A percentile compares a stretch with the other conserved stretches of the same genome.
Conservation (phyloP, 331 rosid species). For the Cydonia oblonga region DNA sequence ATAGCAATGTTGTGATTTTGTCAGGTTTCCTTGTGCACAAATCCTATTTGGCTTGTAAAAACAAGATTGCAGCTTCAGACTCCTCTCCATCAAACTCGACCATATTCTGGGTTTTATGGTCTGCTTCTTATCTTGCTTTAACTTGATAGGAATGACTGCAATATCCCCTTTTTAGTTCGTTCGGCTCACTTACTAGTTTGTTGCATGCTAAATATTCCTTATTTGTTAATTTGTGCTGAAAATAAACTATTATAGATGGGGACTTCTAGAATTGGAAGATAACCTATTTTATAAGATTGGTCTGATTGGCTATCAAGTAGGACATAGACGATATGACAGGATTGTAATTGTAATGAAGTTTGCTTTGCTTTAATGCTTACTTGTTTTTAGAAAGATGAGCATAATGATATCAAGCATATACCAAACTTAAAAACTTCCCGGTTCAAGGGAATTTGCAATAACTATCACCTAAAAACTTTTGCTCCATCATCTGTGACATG, state of each 20-base stretch:
- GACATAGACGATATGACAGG: neutral
- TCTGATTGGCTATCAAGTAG: neutral
- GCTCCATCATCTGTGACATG: neutral
- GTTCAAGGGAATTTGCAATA: neutral
- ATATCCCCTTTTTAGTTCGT: constrained; percentile 13
- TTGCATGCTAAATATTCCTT: neutral
- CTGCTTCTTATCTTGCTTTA: constrained; percentile 35
- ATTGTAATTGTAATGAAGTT: neutral
- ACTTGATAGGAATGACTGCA: constrained; percentile 14
- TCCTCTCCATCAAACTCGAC: constrained; percentile 78
- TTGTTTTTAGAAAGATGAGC: too few relatives aligned
- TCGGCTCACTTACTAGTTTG: neutral
- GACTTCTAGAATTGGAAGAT: neutral
- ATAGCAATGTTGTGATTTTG: constrained; percentile 16
- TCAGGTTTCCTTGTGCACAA: constrained; percentile 82
- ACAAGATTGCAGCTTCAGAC: constrained; percentile 97
- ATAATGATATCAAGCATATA: neutral
- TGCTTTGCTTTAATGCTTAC: neutral
- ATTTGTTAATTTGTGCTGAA: neutral
- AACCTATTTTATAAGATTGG: neutral
- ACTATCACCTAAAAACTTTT: neutral
- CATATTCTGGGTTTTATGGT: constrained; percentile 86
- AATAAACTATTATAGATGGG: neutral
- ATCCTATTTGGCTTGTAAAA: constrained; percentile 92
- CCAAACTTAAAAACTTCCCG: neutral